Conservation (phyloP, 2,329 filamentous ascomycete species). For the Acrocalymma vagum region DNA sequence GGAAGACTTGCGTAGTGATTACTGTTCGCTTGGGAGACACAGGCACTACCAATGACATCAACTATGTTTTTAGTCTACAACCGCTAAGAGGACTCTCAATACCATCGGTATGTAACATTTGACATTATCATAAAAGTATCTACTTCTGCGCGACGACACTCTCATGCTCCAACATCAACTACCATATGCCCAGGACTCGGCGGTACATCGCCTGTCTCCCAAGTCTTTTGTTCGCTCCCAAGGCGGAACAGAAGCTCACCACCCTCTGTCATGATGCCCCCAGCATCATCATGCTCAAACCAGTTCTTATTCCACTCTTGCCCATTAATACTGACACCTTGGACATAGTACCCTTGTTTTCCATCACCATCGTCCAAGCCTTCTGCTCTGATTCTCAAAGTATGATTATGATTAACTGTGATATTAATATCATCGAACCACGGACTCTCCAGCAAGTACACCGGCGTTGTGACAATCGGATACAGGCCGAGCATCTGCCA, state of each 20-base stretch:
- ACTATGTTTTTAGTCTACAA: too few species aligned
- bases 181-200: conserved; percentile 43
- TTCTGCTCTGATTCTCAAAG: conserved; percentile 57
- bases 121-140: too few species aligned
- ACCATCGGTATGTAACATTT: too few species aligned
- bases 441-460: conserved; percentile 57
- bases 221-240: conserved; percentile 33
- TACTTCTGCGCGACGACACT: too few species aligned
- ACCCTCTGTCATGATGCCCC: conserved; percentile 41
- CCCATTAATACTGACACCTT: conserved; percentile 63
- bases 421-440: conserved; percentile 54
- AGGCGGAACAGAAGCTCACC: conserved; percentile 45
- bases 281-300: conserved; percentile 61
- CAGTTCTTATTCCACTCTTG: conserved; percentile 62
- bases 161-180: conserved; percentile 23
- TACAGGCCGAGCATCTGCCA: conserved; percentile 61
- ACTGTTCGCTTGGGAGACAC: too few species aligned
- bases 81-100: too few species aligned
- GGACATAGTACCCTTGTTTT: conserved; percentile 59
- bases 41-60: too few species aligned
- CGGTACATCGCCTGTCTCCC: conserved; percentile 43
- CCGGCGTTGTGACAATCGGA: conserved; percentile 57
- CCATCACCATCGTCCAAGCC: conserved; percentile 50
- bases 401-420: conserved; percentile 44
- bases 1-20: too few species aligned